Conservation (phyloP, 768 basidiomycete species). For the Vararia minispora region DNA sequence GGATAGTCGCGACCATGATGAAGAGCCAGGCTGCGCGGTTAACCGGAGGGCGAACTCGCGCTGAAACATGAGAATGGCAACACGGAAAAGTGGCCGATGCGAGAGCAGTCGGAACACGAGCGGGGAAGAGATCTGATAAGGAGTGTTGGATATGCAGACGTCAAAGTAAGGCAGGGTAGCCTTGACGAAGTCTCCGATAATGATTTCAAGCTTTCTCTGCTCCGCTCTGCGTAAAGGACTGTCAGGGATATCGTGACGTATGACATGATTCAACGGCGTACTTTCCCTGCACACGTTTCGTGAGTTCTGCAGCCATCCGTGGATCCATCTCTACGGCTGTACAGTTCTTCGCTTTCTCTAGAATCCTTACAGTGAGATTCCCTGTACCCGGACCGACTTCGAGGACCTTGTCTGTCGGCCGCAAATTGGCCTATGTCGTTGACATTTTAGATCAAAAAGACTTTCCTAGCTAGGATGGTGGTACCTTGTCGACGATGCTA, state of each 20-base stretch:
- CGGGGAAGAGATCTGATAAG: conserved; percentile 97
- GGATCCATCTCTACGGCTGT: conserved; percentile 98
- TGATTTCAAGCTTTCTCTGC: conserved; percentile 88
- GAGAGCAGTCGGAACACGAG: conserved; percentile 95
- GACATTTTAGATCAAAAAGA: not conserved
- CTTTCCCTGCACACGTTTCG: conserved; percentile 97
- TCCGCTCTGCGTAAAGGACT: conserved; percentile 53
- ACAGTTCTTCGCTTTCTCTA: conserved; percentile 87
- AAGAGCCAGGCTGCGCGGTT: conserved; percentile 71
- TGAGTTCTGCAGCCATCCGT: conserved; percentile 95
- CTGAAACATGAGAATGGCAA: conserved; percentile 99
- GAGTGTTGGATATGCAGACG: conserved; percentile 98
- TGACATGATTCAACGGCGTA: conserved; percentile 33
- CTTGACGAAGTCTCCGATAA: conserved; percentile 97
- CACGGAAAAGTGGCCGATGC: conserved; percentile 87
- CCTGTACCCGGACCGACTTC: conserved; percentile 98
- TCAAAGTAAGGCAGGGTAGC: conserved; percentile 98
- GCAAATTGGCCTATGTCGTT: conserved; percentile 63
- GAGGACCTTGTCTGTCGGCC: conserved; percentile 90
- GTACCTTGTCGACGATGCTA: conserved; percentile 58
- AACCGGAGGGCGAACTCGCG: conserved; percentile 94
- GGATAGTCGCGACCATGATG: conserved; percentile 87
- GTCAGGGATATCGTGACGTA: not conserved
- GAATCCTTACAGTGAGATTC: conserved; percentile 86
- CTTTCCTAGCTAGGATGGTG: not conserved